phyloP scores from a whole-genome alignment of 2,329 filamentous ascomycete genomes.

The Penicillium vulpinum region DNA sequence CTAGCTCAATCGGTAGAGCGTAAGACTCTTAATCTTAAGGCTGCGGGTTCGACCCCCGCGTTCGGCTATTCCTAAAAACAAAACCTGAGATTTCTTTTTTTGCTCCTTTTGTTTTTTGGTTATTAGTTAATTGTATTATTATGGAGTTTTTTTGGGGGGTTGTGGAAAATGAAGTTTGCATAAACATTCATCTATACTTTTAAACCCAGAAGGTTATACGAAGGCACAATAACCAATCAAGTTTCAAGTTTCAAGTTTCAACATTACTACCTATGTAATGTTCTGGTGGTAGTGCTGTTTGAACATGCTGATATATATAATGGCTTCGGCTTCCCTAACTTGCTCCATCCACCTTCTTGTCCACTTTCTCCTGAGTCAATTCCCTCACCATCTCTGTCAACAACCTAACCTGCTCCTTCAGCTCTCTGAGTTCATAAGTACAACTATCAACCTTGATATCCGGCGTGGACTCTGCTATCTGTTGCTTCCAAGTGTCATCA shows the following conservation, averaged over 20 bases:
- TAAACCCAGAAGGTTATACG: no score
- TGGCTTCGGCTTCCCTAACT: background rate
- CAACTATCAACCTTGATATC: slow-evolving; percentile 79
- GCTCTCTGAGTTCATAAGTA: slow-evolving; percentile 60
- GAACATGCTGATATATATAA: no score
- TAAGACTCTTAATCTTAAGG: slow-evolving; percentile 53
- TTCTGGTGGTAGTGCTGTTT: no score
- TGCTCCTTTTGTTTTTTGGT: background rate
- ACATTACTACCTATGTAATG: no score
- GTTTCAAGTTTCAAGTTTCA: no score
- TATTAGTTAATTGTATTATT: no score
- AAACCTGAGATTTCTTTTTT: slow-evolving; percentile 14
- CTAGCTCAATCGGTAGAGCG: slow-evolving; percentile 53
- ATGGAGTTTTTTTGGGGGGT: background rate
- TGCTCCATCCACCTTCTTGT: slow-evolving; percentile 1
- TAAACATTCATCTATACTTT: no score
- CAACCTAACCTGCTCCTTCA: slow-evolving; percentile 57
- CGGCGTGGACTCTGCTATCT: slow-evolving; percentile 71
- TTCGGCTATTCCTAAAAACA: slow-evolving; percentile 37
- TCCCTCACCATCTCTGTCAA: slow-evolving; percentile 64
- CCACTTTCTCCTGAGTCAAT: slow-evolving; percentile 44
- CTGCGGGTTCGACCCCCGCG: slow-evolving; percentile 47
- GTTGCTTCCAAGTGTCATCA: slow-evolving; percentile 77
- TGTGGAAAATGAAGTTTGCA: background rate
- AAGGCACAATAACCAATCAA: background rate